Base-by-base conservation (phyloP, 1,284 basidiomycete genomes). In the Cutaneotrichosporon cavernicola region DNA sequence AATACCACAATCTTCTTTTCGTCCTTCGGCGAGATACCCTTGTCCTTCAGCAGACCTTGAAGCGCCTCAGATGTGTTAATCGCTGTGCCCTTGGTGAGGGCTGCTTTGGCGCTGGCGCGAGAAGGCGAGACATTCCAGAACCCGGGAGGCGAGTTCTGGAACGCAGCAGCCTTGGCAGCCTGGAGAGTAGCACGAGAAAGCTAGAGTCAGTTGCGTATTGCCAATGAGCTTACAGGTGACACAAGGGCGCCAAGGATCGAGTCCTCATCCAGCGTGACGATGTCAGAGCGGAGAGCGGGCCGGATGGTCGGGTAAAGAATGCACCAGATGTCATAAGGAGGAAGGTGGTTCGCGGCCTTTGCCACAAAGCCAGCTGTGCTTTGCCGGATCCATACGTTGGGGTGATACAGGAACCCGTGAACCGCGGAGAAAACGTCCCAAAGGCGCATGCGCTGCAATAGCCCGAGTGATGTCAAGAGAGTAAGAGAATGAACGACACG, bases 341-440 rank as follows among this genome's bases (percentile, higher is more conserved):
- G 89, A 9, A 96, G 84, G 65, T 89, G 87, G 55, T 88, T 87
- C 1, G 90, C 89, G 8, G 91, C 88, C 1, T 91, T 88, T 0
- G 92, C 88, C 55, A 99, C 89, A 74, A 97, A 91, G 0, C 90
- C 89, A 7, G 88, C 88, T 5, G 93, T 61, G 90, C 93, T 90
- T 84, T 97, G 92, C 65, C 92, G 84, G 72, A 99, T 91, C 95
- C 96, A 98, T n/a, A 87, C 81, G 78, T 97, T 96, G 0, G 97
- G 96, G 78, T 99, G 97, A 71, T 92, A 96, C 47, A 99, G 81
- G 75, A 98, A 95, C 0, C 92, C 91, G 9, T 92, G 82, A 0
- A 90, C 89, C 0, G 88, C 87, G 61, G 88, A 90, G 85, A 97
- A 90, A 40, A 97, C 83, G 68, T 98, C 93, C 91, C 94, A 95